Percentiles rank a stretch among this genome's conserved stretches.
phyloP scores from a whole-genome alignment of 2,329 filamentous ascomycete genomes.

The Tetracladium maxilliforme region DNA sequence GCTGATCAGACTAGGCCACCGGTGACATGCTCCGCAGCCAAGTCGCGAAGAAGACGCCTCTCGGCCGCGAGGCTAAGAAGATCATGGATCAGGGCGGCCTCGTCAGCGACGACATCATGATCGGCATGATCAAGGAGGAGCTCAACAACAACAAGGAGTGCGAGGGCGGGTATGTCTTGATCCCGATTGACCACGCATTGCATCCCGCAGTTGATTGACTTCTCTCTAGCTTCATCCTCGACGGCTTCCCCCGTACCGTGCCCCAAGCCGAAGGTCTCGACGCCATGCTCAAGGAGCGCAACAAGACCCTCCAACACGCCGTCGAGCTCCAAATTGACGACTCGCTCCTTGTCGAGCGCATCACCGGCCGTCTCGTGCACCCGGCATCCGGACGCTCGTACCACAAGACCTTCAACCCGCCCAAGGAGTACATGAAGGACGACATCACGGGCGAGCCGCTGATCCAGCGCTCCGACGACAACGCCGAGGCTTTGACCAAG shows the following conservation, averaged over 20 bases:
- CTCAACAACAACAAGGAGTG: constrained; percentile 89
- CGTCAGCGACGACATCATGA: constrained; percentile 97
- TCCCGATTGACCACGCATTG: constrained; percentile 3
- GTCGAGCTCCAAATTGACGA: constrained; percentile 97
- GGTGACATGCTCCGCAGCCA: constrained; percentile 98
- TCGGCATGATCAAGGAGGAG: constrained; percentile 99
- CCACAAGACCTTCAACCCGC: constrained; percentile 98
- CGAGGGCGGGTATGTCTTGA: constrained; percentile 68
- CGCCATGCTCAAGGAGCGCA: constrained; percentile 66
- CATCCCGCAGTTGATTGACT: constrained; percentile 1
- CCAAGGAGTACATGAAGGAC: constrained; percentile 86
- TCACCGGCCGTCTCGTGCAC: constrained; percentile 92
- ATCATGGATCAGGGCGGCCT: constrained; percentile 98
- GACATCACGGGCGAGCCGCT: constrained; percentile 94
- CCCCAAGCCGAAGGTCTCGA: constrained; percentile 91
- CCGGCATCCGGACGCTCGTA: constrained; percentile 92
- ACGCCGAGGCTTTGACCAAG: constrained; percentile 91
- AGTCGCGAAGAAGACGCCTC: constrained; percentile 89
- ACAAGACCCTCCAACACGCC: constrained; percentile 83
- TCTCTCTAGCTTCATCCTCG: constrained; percentile 75
- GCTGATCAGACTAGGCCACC: constrained; percentile 52
- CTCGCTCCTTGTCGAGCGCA: constrained; percentile 79
- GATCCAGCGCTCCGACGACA: constrained; percentile 93
- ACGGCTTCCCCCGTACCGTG: constrained; percentile 95
- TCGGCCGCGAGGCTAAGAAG: constrained; percentile 97